Percentiles rank a stretch among this genome's conserved stretches.
phyloP scores from a whole-genome alignment of 2,329 filamentous ascomycete species.

The Keithomyces neogunnii region DNA sequence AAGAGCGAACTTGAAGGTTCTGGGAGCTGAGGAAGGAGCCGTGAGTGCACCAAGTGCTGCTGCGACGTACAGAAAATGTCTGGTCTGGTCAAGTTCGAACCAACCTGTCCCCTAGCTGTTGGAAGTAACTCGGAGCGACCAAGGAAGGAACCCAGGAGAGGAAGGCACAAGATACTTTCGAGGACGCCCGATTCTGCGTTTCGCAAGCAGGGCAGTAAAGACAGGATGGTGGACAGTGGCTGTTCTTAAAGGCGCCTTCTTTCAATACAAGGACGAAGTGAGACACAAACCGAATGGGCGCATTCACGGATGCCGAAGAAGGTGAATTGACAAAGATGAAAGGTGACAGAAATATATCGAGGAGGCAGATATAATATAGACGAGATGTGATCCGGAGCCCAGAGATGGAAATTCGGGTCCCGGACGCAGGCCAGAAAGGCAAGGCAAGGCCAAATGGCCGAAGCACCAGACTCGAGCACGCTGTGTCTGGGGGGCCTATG shows the following conservation, averaged over 20 bases:
- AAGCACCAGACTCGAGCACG: neutral
- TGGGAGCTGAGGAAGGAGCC: neutral
- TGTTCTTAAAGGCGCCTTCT: neutral
- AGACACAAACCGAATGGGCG: neutral
- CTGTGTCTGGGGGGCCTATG: neutral
- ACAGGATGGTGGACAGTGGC: neutral
- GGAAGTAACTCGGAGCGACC: neutral
- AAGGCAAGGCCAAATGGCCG: neutral
- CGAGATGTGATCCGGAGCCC: neutral
- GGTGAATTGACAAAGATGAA: neutral
- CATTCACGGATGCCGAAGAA: neutral
- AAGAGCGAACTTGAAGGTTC: neutral
- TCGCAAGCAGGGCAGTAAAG: too few relatives aligned
- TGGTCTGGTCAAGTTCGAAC: neutral
- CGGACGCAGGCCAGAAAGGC: neutral
- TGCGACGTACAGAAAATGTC: neutral
- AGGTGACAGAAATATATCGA: neutral
- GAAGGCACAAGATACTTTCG: neutral
- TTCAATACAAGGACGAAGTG: too few relatives aligned
- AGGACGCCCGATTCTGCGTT: neutral
- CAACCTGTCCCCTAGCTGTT: neutral
- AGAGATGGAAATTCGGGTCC: neutral
- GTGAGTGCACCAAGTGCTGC: neutral
- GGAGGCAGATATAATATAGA: slow-evolving; percentile 3
- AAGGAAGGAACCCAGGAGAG: neutral